Evolutionary conservation across 768 basidiomycete species (phyloP), one percentile per base, ranked within the genome.

Genomic region (Rhodocollybia butyracea): DNA sequence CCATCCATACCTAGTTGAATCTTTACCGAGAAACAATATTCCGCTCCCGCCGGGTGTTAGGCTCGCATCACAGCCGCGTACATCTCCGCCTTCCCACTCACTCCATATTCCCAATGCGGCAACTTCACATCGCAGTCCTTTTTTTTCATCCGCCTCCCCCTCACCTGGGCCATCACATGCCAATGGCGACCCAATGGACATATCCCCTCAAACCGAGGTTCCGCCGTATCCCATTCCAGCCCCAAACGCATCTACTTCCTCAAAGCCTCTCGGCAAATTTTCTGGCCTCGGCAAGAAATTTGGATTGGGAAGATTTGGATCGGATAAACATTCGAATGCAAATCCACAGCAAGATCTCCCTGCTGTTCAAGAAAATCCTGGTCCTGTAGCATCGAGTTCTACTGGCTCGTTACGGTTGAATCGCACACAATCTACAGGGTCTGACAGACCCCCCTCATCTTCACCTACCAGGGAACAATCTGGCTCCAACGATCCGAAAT

Each of bases 1-100:
- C 30, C 94, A 98, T 68, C 78, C 85, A 13, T 99, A 98, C 76
- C 84, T 98, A 55, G 79, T 80, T 56, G 91, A 97, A 71, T 91
- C 89, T 12, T 74, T 76, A 57, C 83, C 80, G 32, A 78, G 82
- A 46, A 87, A 87, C 60, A 76, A 81, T 62, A 83, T 87, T 21
- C 85, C 85, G 19, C 72, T 84, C 59, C 85, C 85, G 54, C 71
- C 81, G 26, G 77, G 78, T 39, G 66, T 83, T 48, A 76, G 74
- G 55, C 64, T 70, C 21, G 71, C 75, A 58, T 64, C 69, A 32
- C 69, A 71, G 54, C 64, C 68, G 43, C 68, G 73, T 59, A 72
- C 78, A 66, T 77, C 79, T 54, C 76, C 77, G n/a, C n/a, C n/a
- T n/a, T n/a, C n/a, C n/a, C n/a, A n/a, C n/a, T n/a, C n/a, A n/a